A percentile compares a stretch with the other conserved stretches of the same genome.
These are phyloP conservation scores for Cladobotryum protrusum DNA, from an alignment of 2,329 filamentous ascomycete species.

Conservation along the genomic window DNA sequence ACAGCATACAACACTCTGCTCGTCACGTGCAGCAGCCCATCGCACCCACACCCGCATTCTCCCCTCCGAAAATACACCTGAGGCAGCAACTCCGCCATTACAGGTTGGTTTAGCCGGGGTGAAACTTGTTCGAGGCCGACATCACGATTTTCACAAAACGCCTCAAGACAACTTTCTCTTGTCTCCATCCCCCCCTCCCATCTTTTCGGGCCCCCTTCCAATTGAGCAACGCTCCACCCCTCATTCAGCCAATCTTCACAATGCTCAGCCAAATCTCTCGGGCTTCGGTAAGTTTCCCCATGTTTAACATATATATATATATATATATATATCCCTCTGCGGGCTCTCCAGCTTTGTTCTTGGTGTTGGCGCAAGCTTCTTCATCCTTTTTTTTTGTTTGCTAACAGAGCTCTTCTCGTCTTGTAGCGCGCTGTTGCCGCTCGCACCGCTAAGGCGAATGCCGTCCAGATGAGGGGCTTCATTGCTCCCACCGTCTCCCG, in stretches of 20 bases:
- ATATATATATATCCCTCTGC: conserved; percentile 35
- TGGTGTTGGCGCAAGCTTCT: neutral
- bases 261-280: conserved; percentile 53
- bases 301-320: neutral
- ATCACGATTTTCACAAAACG: conserved; percentile 44
- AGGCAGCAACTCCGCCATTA: conserved; percentile 18
- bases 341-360: conserved; percentile 33
- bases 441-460: conserved; percentile 35
- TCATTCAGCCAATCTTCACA: conserved; percentile 28
- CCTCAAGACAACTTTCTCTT: conserved; percentile 29
- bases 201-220: conserved; percentile 2
- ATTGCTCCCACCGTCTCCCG: conserved; percentile 55
- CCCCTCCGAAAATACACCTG: conserved; percentile 14
- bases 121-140: conserved; percentile 17
- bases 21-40: no score
- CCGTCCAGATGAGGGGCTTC: conserved; percentile 49
- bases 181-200: conserved; percentile 12
- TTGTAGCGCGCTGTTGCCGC: conserved; percentile 34
- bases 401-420: conserved; percentile 2
- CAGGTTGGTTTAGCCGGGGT: conserved; percentile 16
- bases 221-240: conserved; percentile 40
- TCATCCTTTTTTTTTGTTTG: neutral
- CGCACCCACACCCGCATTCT: no score
- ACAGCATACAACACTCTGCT: no score
- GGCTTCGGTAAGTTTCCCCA: conserved; percentile 44